Percentiles rank a stretch among this genome's conserved stretches.
phyloP scores from a whole-genome alignment of 1,284 basidiomycete genomes.

The Ceratobasidium papillatum region DNA sequence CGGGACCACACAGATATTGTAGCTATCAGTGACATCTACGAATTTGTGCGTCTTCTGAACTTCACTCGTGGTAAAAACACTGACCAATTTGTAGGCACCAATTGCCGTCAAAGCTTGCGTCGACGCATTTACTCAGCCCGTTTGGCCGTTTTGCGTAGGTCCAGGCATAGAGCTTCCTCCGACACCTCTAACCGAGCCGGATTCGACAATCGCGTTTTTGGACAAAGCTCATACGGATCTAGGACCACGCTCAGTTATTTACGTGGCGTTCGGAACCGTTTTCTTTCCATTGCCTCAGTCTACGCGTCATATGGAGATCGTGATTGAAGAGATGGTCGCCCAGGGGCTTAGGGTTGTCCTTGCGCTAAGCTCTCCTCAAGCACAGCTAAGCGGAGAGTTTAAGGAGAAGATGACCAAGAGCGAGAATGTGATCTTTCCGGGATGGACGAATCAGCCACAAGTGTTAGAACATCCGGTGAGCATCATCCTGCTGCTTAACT shows the following conservation, averaged over 20 bases:
- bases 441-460: constrained; percentile 20
- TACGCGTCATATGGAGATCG: neutral
- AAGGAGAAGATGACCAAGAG: neutral
- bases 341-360: constrained; percentile 2
- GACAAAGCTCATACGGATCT: constrained; percentile 3
- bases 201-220: neutral
- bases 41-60: neutral
- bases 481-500: too few species aligned
- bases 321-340: neutral
- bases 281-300: constrained; percentile 19
- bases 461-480: constrained; percentile 32
- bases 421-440: constrained; percentile 17
- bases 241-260: constrained; percentile 18
- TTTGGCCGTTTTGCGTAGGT: neutral
- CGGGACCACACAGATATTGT: neutral
- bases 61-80: neutral
- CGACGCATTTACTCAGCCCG: neutral
- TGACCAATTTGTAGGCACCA: neutral
- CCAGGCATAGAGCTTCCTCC: neutral
- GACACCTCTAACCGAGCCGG: too few species aligned
- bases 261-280: constrained; percentile 2
- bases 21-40: neutral
- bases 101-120: neutral
- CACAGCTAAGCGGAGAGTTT: neutral
- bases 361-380: neutral